These are phyloP conservation scores for Colletotrichum sp. DNA, from an alignment of 2,329 filamentous ascomycete species.

Conservation along the genomic window DNA sequence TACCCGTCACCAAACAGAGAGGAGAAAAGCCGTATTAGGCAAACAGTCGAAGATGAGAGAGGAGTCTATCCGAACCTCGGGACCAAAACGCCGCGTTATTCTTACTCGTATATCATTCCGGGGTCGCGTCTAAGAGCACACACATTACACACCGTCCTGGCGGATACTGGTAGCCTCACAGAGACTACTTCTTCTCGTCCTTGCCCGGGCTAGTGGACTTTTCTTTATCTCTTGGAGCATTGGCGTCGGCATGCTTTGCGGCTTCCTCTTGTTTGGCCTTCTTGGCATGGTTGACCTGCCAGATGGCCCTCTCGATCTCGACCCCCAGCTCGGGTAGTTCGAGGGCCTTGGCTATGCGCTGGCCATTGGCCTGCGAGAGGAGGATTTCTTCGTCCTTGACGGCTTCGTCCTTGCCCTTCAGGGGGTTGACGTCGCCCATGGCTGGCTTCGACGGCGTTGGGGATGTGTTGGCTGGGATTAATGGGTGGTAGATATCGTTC, in stretches of 20 bases:
- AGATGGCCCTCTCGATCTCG: conserved; percentile 77
- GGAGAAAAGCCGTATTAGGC: neutral
- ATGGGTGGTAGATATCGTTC: conserved; percentile 71
- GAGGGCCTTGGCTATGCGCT: conserved; percentile 63
- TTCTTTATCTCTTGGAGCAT: conserved; percentile 22
- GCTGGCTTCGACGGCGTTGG: conserved; percentile 30
- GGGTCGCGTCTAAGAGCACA: conserved; percentile 10
- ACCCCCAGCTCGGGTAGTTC: conserved; percentile 72
- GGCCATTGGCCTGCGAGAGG: conserved; percentile 57
- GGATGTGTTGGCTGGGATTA: conserved; percentile 39
- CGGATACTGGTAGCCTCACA: neutral
- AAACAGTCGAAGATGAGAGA: neutral
- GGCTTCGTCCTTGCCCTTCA: conserved; percentile 23
- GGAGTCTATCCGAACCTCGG: conserved; percentile 7
- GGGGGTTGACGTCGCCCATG: conserved; percentile 18
- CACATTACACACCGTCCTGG: neutral
- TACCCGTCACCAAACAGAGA: neutral
- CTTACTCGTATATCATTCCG: conserved; percentile 2
- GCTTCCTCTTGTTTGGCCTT: conserved; percentile 41
- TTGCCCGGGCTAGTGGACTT: conserved; percentile 4
- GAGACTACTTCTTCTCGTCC: conserved; percentile 17
- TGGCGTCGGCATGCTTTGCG: conserved; percentile 10
- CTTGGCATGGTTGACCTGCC: conserved; percentile 66
- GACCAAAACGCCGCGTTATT: neutral
- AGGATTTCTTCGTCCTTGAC: conserved; percentile 40